Conservation (phyloP, 768 basidiomycete species). For the Auriculariales sp. region DNA sequence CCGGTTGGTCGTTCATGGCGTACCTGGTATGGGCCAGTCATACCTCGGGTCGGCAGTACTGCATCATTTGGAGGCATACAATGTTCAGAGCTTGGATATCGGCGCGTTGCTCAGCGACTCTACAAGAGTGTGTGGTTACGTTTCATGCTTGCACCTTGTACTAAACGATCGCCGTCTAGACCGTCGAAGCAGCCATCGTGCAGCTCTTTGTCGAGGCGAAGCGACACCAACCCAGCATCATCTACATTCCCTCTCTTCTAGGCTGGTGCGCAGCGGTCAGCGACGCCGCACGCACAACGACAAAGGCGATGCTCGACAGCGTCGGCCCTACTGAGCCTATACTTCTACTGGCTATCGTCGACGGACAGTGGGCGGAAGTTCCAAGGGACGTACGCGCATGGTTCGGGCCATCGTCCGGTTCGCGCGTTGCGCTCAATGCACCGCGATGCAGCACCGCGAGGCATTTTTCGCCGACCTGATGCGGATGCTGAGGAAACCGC, state of each 20-base stretch:
- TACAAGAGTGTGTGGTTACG: slow-evolving; percentile 39
- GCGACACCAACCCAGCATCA: slow-evolving; percentile 87
- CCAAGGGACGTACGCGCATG: slow-evolving; percentile 76
- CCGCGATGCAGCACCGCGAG: slow-evolving; percentile 45
- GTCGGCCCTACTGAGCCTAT: slow-evolving; percentile 86
- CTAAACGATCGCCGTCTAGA: slow-evolving; percentile 29
- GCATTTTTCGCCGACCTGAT: slow-evolving; percentile 69
- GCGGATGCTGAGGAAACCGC: slow-evolving; percentile 54
- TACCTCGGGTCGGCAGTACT: slow-evolving; percentile 83
- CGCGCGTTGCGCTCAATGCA: slow-evolving; percentile 45
- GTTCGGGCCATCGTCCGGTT: slow-evolving; percentile 70
- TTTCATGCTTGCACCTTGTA: neutral
- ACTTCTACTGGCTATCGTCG: slow-evolving; percentile 80
- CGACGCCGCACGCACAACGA: slow-evolving; percentile 71
- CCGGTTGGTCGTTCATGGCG: slow-evolving; percentile 69
- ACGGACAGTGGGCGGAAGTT: slow-evolving; percentile 53
- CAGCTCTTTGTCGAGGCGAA: slow-evolving; percentile 96
- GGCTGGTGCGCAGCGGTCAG: slow-evolving; percentile 78
- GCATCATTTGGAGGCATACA: slow-evolving; percentile 91
- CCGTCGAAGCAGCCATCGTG: slow-evolving; percentile 81
- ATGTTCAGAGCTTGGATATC: slow-evolving; percentile 86
- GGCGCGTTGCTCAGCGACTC: slow-evolving; percentile 82
- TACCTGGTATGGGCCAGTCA: slow-evolving; percentile 77
- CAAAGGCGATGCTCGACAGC: slow-evolving; percentile 83
- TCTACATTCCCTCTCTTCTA: slow-evolving; percentile 83